Evolutionary conservation across 2,329 filamentous ascomycete genomes (phyloP), one percentile per base, ranked within the genome.

Genomic region (Paecilomyces sp.): DNA sequence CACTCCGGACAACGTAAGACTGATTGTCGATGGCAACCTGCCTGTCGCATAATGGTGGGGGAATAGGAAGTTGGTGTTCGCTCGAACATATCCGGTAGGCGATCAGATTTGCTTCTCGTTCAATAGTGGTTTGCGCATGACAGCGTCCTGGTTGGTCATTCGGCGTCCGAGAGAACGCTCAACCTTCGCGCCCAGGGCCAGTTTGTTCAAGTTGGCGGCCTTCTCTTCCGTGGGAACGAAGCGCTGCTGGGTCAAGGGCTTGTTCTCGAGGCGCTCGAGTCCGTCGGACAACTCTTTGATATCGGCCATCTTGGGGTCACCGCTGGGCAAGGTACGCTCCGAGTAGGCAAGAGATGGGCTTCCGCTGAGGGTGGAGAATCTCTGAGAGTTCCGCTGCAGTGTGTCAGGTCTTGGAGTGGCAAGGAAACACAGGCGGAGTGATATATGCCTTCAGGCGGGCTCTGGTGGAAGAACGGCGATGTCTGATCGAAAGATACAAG

Each of bases 181-280:
- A 50, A 96, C 85, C 79, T 96, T 96, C 62, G 92, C 92, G 55
- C 92, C 90, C 57, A 96, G 84, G 41, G 92, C 92, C 60, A 96
- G 83, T 79, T 95, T 95, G 79, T 86, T 88, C 76, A 96, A 81
- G 72, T 89, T 88, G 69, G 91, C 89, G 22, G 83, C 85, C 82
- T 96, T 95, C 76, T 93, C 87, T 63, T 88, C 85, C 72, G 82
- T 89, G 64, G 92, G 85, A 59, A 86, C 82, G 70, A 92, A 92
- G 67, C 92, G 88, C 79, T 97, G 92, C 68, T 88, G 85, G 67
- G 85, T 80, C 30, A 96, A 86, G 55, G 89, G 89, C 77, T 91
- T 91, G 81, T 96, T 94, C 76, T 95, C 90, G 78, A 97, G 89
- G 70, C 92, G 90, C 69, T 91, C 88, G 64, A 96, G 85, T 61